Evolutionary conservation across 805 yeast species (phyloP), one percentile per base, ranked within the genome.

Genomic region (Wickerhamomyces mucosus): DNA sequence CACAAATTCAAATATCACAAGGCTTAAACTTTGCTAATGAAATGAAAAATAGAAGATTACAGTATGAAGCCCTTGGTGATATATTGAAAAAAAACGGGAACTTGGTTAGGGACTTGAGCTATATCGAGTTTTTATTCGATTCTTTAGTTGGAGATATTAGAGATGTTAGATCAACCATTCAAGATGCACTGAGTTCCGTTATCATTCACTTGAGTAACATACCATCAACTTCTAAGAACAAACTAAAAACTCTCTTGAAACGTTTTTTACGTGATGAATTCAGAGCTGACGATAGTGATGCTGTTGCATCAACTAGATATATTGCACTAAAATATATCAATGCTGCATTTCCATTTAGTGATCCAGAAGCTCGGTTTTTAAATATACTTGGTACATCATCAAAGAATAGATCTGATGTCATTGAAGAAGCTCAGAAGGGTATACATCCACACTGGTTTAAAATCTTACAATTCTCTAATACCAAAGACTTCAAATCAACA

Each of bases 361-460:
- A 84, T 50, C 50, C 80, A 0, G 70, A 71, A 21, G 82, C 88
- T 0, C 61, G 96, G 36, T 45, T 71, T 28, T 56, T 84, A 23
- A 77, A 85, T 47, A 53, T 86, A 14, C 51, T 78, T 28, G 95
- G 86, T 11, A 53, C 82, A 5, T 57, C 70, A 15, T 46, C 65
- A 10, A 53, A 50, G 2, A 81, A 81, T 41, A 65, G 78, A 34
- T 64, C 82, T 3, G 95, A 84, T 42, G 74, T 83, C 0, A 60
- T 78, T 3, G 94, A 85, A 45, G 96, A 85, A 50, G 79, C 95
- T 0, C 53, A 51, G 5, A 74, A 72, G 39, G 96, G 96, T 0
- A 57, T 89, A 18, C 76, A 85, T 51, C 96, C 96, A 0, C 72
- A 80, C 51, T 79, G 88, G 84, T 81, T 75, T 49, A 68, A 67